phyloP scores from a whole-genome alignment of 495 filamentous ascomycete species.

The Aspergillus haitiensis region DNA sequence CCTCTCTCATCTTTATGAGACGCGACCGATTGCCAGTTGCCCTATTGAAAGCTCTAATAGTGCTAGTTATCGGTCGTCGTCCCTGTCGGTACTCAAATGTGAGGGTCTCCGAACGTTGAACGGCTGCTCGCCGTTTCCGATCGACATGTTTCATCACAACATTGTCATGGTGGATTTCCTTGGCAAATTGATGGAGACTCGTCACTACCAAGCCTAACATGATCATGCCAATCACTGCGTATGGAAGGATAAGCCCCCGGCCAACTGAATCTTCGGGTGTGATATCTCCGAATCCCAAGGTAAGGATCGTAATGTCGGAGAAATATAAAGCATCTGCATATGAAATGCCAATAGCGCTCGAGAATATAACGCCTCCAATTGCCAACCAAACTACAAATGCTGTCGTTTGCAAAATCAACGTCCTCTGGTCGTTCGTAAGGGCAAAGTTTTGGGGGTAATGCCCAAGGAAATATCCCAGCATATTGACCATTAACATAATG shows the following conservation, averaged over 20 bases:
- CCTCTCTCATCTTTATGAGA: constrained; percentile 43
- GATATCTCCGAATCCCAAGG: constrained; percentile 66
- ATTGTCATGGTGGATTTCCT: constrained; percentile 64
- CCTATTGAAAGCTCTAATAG: constrained; percentile 25
- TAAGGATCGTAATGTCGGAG: constrained; percentile 64
- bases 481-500: constrained; percentile 69
- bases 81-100: constrained; percentile 16
- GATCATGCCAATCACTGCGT: constrained; percentile 79
- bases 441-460: constrained; percentile 76
- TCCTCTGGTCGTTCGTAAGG: constrained; percentile 70
- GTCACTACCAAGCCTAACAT: constrained; percentile 85
- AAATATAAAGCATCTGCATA: constrained; percentile 64
- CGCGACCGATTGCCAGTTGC: constrained; percentile 25
- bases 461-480: constrained; percentile 74
- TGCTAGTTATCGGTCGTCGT: constrained; percentile 28
- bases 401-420: constrained; percentile 64
- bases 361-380: constrained; percentile 60
- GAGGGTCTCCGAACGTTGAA: constrained; percentile 38
- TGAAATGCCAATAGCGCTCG: constrained; percentile 44
- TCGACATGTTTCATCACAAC: constrained; percentile 65
- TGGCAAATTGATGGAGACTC: constrained; percentile 71
- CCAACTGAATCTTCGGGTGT: constrained; percentile 48
- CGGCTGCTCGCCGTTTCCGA: constrained; percentile 55
- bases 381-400: constrained; percentile 62
- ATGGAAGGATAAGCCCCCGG: constrained; percentile 74